Evolutionary conservation across 495 filamentous ascomycete species (phyloP).

Genomic region (Podospora comata): DNA sequence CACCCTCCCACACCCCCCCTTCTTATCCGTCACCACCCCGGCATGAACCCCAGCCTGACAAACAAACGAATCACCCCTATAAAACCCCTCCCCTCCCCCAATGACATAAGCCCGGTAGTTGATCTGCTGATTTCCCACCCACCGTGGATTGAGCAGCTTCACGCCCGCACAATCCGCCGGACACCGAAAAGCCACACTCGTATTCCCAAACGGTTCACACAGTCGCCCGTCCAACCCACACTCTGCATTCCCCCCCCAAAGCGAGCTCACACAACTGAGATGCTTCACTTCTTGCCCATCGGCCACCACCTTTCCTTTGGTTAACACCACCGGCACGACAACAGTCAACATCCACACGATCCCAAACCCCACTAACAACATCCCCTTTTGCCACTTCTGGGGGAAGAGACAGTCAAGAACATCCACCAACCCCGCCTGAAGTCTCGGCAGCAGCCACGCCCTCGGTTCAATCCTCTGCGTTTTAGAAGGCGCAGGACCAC

Average conservation of each 20-base stretch:
- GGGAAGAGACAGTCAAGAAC: background rate
- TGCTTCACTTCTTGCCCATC: conserved; percentile 54
- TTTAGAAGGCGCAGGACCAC: background rate
- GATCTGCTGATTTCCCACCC: conserved; percentile 69
- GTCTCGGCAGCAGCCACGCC: background rate
- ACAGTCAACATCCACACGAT: background rate
- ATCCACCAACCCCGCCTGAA: background rate
- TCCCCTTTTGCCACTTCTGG: background rate
- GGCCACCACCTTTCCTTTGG: conserved; percentile 51
- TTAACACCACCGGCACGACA: conserved; percentile 48
- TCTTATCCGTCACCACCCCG: conserved; percentile 62
- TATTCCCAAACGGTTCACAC: conserved; percentile 71
- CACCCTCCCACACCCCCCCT: conserved; percentile 63
- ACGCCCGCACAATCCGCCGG: conserved; percentile 65
- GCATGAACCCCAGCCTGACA: conserved; percentile 39
- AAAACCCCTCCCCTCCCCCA: conserved; percentile 60
- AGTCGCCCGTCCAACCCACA: conserved; percentile 75
- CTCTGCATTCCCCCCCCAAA: conserved; percentile 62
- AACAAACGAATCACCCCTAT: conserved; percentile 78
- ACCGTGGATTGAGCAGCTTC: conserved; percentile 65
- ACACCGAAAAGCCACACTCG: conserved; percentile 71
- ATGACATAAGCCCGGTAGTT: conserved; percentile 68
- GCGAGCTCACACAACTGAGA: conserved; percentile 57
- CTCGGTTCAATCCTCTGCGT: background rate
- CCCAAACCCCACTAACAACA: background rate